Percentiles rank a stretch among this genome's conserved stretches.
Conservation (phyloP, 108 stramenopile genomes). For the Skeletonema potamos region DNA sequence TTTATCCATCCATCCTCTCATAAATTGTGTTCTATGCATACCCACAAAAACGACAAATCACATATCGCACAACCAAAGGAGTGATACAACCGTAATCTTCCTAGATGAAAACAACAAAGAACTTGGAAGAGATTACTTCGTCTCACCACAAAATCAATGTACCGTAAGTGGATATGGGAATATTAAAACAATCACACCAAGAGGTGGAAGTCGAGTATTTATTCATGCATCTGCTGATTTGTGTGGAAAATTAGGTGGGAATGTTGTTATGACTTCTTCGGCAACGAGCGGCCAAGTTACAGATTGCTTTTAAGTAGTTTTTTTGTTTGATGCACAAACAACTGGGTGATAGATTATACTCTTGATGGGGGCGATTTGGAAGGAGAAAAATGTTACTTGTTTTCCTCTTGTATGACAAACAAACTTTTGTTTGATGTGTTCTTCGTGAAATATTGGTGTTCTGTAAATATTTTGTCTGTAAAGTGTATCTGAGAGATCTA, state of each 20-base stretch:
- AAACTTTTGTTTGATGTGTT: no score
- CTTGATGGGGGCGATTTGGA: background rate
- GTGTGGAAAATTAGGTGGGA: conserved; percentile 13
- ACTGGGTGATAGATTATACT: no score
- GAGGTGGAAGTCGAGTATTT: conserved; percentile 41
- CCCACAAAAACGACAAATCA: no score
- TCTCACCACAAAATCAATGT: conserved; percentile 39
- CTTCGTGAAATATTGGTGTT: background rate
- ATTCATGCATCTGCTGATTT: conserved; percentile 43
- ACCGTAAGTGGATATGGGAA: conserved; percentile 49
- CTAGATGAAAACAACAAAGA: conserved; percentile 49
- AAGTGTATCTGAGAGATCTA: no score
- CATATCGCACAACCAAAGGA: conserved; percentile 5
- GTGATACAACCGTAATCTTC: conserved; percentile 42
- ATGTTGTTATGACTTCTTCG: conserved; percentile 17
- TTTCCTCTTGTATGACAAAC: no score
- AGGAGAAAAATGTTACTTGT: no score
- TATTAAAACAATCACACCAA: conserved; percentile 51
- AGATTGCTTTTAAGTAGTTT: conserved; percentile 43
- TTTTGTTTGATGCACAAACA: background rate
- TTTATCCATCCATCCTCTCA: no score
- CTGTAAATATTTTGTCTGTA: no score
- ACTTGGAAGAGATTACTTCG: conserved; percentile 45
- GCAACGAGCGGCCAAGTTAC: conserved; percentile 45
- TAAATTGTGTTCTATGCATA: no score